Conservation (phyloP, 1,139 yeast species). For the Magnusiomyces sp. region DNA sequence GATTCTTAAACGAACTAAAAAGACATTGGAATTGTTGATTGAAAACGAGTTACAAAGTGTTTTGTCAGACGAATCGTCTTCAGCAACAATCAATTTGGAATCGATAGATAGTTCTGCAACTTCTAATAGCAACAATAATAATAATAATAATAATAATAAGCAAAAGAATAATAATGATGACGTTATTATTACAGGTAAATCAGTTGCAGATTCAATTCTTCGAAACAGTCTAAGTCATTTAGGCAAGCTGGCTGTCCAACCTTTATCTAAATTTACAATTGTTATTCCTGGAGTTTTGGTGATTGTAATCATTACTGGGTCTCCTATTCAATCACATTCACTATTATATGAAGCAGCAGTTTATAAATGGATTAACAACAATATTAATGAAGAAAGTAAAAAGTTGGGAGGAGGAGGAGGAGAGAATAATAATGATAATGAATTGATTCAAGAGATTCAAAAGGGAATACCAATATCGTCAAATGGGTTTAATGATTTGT, state of each 20-base stretch:
- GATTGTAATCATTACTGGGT: slow-evolving; percentile 23
- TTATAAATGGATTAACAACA: slow-evolving; percentile 28
- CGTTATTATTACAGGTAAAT: slow-evolving; percentile 6
- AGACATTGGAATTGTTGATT: slow-evolving; percentile 37
- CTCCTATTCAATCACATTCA: slow-evolving; percentile 26
- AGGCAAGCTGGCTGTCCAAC: slow-evolving; percentile 27
- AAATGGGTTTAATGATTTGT: slow-evolving; percentile 44
- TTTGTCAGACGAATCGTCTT: slow-evolving; percentile 9
- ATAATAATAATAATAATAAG: not conserved
- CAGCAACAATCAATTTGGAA: slow-evolving; percentile 7
- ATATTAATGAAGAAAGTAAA: too few species aligned
- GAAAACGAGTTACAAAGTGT: slow-evolving; percentile 25
- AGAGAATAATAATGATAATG: too few species aligned
- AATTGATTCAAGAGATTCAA: slow-evolving; percentile 20
- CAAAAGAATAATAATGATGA: slow-evolving; percentile 13
- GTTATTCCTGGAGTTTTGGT: slow-evolving; percentile 11
- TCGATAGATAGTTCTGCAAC: not conserved
- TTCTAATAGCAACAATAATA: not conserved
- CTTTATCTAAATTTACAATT: slow-evolving; percentile 19
- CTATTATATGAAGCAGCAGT: slow-evolving; percentile 31
- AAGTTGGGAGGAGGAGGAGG: too few species aligned
- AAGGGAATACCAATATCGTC: slow-evolving; percentile 30
- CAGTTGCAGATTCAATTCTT: too few species aligned
- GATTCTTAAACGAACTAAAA: slow-evolving; percentile 38
- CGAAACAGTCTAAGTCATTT: too few species aligned